Evolutionary conservation across 2,329 filamentous ascomycete species (phyloP).

Genomic region (Nothophoma quercina): DNA sequence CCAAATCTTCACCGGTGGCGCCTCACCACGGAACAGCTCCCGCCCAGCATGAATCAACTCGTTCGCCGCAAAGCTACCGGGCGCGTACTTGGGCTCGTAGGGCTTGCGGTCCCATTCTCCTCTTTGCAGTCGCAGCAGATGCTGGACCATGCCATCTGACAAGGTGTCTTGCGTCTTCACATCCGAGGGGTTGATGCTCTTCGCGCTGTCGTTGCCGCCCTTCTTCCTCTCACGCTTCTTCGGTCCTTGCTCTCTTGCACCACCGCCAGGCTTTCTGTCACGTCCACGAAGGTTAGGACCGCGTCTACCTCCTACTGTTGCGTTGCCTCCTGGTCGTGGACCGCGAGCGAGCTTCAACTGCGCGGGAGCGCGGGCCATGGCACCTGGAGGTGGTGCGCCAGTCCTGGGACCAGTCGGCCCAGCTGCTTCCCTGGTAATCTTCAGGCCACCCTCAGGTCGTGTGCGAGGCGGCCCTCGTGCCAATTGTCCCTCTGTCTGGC

Average conservation of each 20-base stretch:
- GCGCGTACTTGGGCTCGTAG: constrained; percentile 46
- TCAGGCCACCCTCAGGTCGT: constrained; percentile 30
- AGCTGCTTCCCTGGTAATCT: constrained; percentile 23
- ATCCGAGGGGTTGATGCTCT: constrained; percentile 11
- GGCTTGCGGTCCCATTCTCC: constrained; percentile 46
- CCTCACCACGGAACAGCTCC: constrained; percentile 44
- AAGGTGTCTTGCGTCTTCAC: constrained; percentile 26
- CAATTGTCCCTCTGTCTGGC: constrained; percentile 20
- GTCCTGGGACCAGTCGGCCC: not conserved
- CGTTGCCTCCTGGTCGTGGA: constrained; percentile 6
- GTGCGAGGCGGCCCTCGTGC: constrained; percentile 9
- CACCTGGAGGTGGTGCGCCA: constrained; percentile 28
- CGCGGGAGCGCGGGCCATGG: constrained; percentile 43
- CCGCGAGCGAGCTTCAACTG: constrained; percentile 29
- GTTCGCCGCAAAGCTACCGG: constrained; percentile 42
- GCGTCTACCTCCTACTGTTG: constrained; percentile 16
- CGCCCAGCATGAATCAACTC: constrained; percentile 42
- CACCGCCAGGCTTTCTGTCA: constrained; percentile 17
- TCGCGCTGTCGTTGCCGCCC: constrained; percentile 2
- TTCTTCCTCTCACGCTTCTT: constrained; percentile 31
- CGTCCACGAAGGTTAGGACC: constrained; percentile 41
- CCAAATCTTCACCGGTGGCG: constrained; percentile 40
- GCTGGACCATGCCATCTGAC: constrained; percentile 42
- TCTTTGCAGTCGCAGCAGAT: constrained; percentile 43
- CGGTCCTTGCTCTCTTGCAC: constrained; percentile 22